Evolutionary conservation across 495 filamentous ascomycete genomes (phyloP).

Genomic region (Friedmanniomyces simplex): DNA sequence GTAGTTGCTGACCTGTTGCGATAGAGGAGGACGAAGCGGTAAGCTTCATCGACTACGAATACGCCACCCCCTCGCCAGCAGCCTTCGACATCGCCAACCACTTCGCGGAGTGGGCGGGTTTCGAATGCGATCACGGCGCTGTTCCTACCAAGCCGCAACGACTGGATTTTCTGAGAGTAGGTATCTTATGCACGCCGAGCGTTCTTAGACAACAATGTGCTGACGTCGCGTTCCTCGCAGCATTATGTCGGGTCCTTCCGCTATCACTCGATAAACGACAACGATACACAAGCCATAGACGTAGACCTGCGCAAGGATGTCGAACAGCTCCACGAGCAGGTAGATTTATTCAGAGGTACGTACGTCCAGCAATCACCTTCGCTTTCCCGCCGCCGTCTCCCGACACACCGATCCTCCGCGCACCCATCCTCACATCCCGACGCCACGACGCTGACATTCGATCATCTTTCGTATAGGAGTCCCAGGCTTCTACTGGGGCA

Average conservation of each 20-base stretch:
- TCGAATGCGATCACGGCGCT: slow-evolving; percentile 81
- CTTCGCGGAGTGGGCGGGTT: slow-evolving; percentile 96
- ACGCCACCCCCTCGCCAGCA: slow-evolving; percentile 78
- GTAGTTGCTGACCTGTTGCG: no score
- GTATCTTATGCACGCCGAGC: background rate
- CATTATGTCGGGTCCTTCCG: slow-evolving; percentile 60
- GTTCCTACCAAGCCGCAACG: slow-evolving; percentile 72
- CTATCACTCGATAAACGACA: slow-evolving; percentile 28
- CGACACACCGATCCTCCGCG: no score
- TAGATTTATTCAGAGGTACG: background rate
- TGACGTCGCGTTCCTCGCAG: background rate
- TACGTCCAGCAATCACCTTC: no score
- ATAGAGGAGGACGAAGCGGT: slow-evolving; percentile 44
- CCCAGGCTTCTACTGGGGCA: slow-evolving; percentile 85
- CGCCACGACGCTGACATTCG: slow-evolving; percentile 42
- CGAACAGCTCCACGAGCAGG: background rate
- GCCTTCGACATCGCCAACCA: slow-evolving; percentile 99
- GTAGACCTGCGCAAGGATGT: slow-evolving; percentile 5
- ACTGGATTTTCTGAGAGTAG: slow-evolving; percentile 62
- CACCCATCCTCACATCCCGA: no score
- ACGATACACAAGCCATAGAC: slow-evolving; percentile 46
- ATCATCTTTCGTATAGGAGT: no score
- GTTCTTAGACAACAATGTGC: no score
- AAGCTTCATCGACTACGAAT: slow-evolving; percentile 94
- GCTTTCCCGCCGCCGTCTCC: no score